A percentile compares a stretch with the other conserved stretches of the same genome.
These are phyloP conservation scores for Chlamydomonas sphaeroides DNA, from an alignment of 139 green algal genomes.

Conservation along the genomic window DNA sequence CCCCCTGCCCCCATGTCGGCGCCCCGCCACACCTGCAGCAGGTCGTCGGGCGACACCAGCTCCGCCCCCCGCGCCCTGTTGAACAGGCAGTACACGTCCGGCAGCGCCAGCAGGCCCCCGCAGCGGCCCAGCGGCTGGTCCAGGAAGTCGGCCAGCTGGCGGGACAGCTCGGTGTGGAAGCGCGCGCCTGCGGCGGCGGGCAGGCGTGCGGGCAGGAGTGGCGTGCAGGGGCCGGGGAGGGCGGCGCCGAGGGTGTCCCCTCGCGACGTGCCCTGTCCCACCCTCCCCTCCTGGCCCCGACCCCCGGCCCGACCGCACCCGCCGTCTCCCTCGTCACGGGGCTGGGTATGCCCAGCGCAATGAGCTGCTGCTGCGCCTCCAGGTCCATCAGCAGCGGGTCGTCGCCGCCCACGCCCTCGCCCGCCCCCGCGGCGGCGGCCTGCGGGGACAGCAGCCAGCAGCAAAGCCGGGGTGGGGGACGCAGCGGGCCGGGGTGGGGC, in stretches of 20 bases:
- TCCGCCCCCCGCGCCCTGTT: constrained; percentile 90
- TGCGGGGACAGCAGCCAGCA: too few relatives aligned
- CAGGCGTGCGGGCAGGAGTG: background rate
- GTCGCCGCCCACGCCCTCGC: constrained; percentile 11
- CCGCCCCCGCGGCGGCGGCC: too few relatives aligned
- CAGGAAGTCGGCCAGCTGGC: constrained; percentile 92
- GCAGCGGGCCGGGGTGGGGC: too few relatives aligned
- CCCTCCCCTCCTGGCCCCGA: too few relatives aligned
- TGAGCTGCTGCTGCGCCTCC: constrained; percentile 82
- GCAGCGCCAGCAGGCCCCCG: constrained; percentile 89
- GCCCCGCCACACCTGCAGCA: constrained; percentile 72
- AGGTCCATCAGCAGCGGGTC: constrained; percentile 64
- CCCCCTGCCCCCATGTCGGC: background rate
- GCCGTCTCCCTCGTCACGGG: constrained; percentile 90
- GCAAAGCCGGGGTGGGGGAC: too few relatives aligned
- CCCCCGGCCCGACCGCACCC: too few relatives aligned
- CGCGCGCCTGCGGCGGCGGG: constrained; percentile 53
- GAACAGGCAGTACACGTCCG: constrained; percentile 97
- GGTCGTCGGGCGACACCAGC: constrained; percentile 95
- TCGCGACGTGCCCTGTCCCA: too few relatives aligned
- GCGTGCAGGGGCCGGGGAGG: too few relatives aligned
- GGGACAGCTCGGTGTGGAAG: constrained; percentile 88
- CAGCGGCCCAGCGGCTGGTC: constrained; percentile 52
- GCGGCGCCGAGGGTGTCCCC: too few relatives aligned
- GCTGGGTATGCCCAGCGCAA: constrained; percentile 87